Evolutionary conservation across 2,329 filamentous ascomycete species (phyloP), one percentile per base, ranked within the genome.

Genomic region (Eurotiales sp.): DNA sequence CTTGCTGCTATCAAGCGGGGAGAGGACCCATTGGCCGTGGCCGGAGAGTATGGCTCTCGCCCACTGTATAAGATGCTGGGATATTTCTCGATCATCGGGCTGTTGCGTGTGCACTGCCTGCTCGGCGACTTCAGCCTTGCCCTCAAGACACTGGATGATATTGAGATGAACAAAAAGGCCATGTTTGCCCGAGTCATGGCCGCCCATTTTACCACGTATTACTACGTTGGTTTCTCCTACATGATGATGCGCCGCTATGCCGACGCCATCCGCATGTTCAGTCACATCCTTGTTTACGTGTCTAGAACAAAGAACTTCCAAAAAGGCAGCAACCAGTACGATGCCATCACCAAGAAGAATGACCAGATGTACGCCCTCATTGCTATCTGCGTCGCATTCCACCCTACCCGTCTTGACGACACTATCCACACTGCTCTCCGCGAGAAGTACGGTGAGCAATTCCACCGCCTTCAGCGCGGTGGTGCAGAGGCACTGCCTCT

Each of bases 181-280:
- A 97, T 97, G 89, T 99, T 99, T 72, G 92, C 93, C 57, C 89
- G 93, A 60, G 93, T 99, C 71, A 97, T 99, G 93, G 92, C 93
- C 50, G 93, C 93, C 53, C 93, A 99, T 80, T 97, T 97, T 79
- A 96, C 92, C 61, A 99, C 93, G 59, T 99, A 97, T 84, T 99
- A 99, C 84, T 97, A 97, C 72, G 92, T 99, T 57, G 93, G 93
- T 62, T 99, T 99, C 84, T 95, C 90, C 62, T 99, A 99, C 86
- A 97, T 99, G 92, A 99, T 99, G 93, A 95, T 97, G 89, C 90
- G 93, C 77, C 89, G 93, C 70, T 99, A 99, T 72, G 89, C 90
- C 74, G 93, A 99, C 75, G 93, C 93, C 72, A 96, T 99, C 77
- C 90, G 92, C 81, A 96, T 96, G 87, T 99, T 99, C 85, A 95